A percentile compares a stretch with the other conserved stretches of the same genome.
Evolutionary conservation across 108 stramenopile species (phyloP).

Genomic region (Nitzschia palea): DNA sequence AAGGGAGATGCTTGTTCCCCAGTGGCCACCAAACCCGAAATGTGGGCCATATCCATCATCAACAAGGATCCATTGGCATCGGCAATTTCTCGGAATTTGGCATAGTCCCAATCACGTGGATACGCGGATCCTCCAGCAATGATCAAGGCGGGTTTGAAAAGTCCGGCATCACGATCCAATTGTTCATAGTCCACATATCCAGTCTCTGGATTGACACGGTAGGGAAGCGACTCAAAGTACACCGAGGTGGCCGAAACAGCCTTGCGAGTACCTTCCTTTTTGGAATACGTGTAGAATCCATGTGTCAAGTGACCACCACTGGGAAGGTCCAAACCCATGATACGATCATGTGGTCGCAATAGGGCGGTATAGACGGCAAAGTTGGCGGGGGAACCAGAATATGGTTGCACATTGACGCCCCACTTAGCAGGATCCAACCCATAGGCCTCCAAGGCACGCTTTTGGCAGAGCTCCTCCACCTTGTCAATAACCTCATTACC

Average conservation of each 20-base stretch:
- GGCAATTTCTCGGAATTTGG: constrained; percentile 95
- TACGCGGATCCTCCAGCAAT: constrained; percentile 99
- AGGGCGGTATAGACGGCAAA: constrained; percentile 99
- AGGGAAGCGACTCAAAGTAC: constrained; percentile 99
- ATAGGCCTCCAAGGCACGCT: constrained; percentile 96
- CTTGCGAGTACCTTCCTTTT: constrained; percentile 96
- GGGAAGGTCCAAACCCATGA: constrained; percentile 99
- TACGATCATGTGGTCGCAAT: constrained; percentile 97
- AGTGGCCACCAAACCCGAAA: constrained; percentile 97
- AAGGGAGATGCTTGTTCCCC: constrained; percentile 92
- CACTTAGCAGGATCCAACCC: constrained; percentile 93
- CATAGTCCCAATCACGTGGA: constrained; percentile 99
- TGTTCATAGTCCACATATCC: constrained; percentile 97
- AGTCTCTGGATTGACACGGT: constrained; percentile 95
- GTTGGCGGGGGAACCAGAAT: constrained; percentile 99
- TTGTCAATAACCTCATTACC: constrained; percentile 97
- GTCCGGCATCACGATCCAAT: constrained; percentile 83
- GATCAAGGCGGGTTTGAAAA: constrained; percentile 99
- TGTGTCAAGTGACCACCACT: constrained; percentile 99
- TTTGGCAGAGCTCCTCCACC: constrained; percentile 94
- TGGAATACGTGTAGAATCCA: constrained; percentile 98
- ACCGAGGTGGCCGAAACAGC: constrained; percentile 99
- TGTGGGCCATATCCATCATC: constrained; percentile 99
- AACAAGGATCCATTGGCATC: constrained; percentile 97
- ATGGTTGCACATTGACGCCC: constrained; percentile 99